Base-by-base conservation (phyloP, 2,329 filamentous ascomycete genomes). In the Incumbomyces lentus region DNA sequence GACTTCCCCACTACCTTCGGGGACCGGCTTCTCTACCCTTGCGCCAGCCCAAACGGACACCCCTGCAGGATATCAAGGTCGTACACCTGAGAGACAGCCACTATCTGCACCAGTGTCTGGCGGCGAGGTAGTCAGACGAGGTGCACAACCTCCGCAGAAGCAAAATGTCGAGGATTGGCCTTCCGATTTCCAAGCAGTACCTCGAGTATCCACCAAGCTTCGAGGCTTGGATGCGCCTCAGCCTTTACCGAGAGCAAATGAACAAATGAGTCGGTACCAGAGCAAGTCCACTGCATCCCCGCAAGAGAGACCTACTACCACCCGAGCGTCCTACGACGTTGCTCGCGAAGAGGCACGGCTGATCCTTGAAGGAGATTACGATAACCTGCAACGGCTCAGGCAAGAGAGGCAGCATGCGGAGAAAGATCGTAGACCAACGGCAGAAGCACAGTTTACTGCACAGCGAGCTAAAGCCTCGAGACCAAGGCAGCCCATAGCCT, bases 341-440 rank as follows among this genome's bases (percentile, higher is more conserved):
- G 55, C 55, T 1, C 41, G 55, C 26, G 55, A 57, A 52, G 55
- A 57, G 32, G 55, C 55, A 34, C 53, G 55, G 6, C 37, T 55
- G 35, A 55, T 55, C 19, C 48, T 57, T 8, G 55, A 57, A 44
- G 55, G 55, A 13, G 52, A 57, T 31, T 49, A 49, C 18, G 55
- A 54, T 33, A 49, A 52, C 19, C 19, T 55, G 8, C 46, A 48
- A 17, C 51, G 36, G 12, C 19, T 57, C 16, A 47, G 49, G 40
- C 40, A 51, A 30, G 39, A 42, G 29, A 44, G 50, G 30, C 45
- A 48, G 34, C 22, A 37, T n/a, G 32, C 18, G 19, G 38, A 48
- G 17, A 31, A 16, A 29, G 38, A 41, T 2, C n/a, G 38, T 30
- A 35, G 17, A 37, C 35, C 10, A 11, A 32, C 29, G 34, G 44